These are phyloP conservation scores for Aspergillus ostianus DNA, from an alignment of 495 filamentous ascomycete species.

Conservation along the genomic window DNA sequence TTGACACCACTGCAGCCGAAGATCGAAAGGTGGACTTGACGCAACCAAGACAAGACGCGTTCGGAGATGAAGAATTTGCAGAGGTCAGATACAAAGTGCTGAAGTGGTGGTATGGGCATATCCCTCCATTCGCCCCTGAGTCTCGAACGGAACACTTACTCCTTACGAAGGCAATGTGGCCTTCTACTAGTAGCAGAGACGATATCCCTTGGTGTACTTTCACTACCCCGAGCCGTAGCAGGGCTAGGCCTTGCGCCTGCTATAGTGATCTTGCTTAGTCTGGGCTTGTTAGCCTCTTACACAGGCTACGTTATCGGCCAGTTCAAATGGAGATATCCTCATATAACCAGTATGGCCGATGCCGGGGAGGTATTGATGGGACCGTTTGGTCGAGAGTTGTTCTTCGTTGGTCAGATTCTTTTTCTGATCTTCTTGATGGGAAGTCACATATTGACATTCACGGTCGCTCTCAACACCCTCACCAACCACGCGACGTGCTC, in stretches of 20 bases:
- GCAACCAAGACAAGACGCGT: slow-evolving; percentile 16
- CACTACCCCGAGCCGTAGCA: slow-evolving; percentile 54
- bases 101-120: slow-evolving; percentile 26
- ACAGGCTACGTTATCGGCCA: slow-evolving; percentile 68
- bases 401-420: slow-evolving; percentile 54
- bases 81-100: slow-evolving; percentile 30
- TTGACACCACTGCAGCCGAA: not conserved
- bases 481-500: slow-evolving; percentile 60
- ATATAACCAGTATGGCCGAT: slow-evolving; percentile 63
- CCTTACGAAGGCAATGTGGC: slow-evolving; percentile 15
- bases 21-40: not conserved
- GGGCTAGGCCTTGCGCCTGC: slow-evolving; percentile 57
- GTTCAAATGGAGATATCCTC: slow-evolving; percentile 62
- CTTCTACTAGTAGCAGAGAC: slow-evolving; percentile 58
- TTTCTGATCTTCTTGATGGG: slow-evolving; percentile 68
- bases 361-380: slow-evolving; percentile 61
- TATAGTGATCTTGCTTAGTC: slow-evolving; percentile 56
- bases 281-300: slow-evolving; percentile 64
- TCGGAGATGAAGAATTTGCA: slow-evolving; percentile 27
- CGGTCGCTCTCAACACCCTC: slow-evolving; percentile 63
- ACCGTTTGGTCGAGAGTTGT: slow-evolving; percentile 54
- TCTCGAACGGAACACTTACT: not conserved
- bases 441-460: slow-evolving; percentile 67
- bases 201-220: slow-evolving; percentile 59
- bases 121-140: not conserved